Base-by-base conservation (phyloP, 1,284 basidiomycete genomes). In the Tremellales sp. region DNA sequence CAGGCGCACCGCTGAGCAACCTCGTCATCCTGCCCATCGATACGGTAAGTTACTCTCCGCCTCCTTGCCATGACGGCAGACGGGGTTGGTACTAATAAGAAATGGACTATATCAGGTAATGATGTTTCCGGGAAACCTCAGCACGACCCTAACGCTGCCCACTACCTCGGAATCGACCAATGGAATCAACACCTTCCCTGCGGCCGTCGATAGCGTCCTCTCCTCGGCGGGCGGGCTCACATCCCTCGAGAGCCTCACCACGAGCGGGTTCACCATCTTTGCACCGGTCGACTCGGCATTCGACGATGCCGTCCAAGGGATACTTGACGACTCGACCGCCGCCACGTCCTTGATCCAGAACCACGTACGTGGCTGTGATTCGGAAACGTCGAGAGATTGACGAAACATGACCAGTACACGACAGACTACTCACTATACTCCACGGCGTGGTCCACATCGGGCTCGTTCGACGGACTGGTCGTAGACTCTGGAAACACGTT, bases 191-290 rank as follows among this genome's bases (percentile, higher is more conserved):
- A 55, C 58, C 9, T 50, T 68, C 40, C 38, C 47, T 2, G 40
- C 53, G 2, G 57, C 57, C 2, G 44, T 67, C 33, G 31, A 40
- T 13, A 45, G 50, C 3, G 46, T 52, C 21, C 9, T 39, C 8
- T 25, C 24, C 24, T 46, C 54, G 14, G 9, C 39, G 3, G 51
- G 51, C 16, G 48, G 50, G 24, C 46, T 53, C 3, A 32, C 49
- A 9, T 37, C 47, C 4, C 51, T 67, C 24, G 50, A 58, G 19
- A 48, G 43, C 14, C 41, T 65, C 3, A 58, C 62, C 5, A 18
- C 33, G 9, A 48, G 52, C 9, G 68, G 66, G 2, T 59, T 69
- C 43, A 71, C 68, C 8, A 60, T 71, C 36, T 71, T 71, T 36
- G 68, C 64, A 5, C 64, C 66, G 2, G 49, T 64, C 13, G 64